Evolutionary conservation across 768 basidiomycete genomes (phyloP).

Genomic region (Lentinula detonsa): DNA sequence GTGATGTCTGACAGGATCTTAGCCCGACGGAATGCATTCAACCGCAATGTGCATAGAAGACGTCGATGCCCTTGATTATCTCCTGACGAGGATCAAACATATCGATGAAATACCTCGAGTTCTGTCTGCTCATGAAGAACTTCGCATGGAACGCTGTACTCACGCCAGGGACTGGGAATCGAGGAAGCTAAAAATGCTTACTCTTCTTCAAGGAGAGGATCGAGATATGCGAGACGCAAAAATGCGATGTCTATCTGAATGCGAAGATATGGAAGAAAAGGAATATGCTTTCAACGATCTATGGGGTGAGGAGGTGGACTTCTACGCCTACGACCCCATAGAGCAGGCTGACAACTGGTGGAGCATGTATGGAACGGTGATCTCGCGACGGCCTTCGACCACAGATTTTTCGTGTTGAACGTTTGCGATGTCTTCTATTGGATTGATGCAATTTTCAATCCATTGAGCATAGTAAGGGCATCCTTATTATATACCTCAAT

Average conservation of each 20-base stretch:
- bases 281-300: constrained; percentile 36
- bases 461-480: no score
- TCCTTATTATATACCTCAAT: not conserved
- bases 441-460: no score
- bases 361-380: constrained; percentile 38
- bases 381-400: constrained; percentile 12
- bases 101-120: constrained; percentile 44
- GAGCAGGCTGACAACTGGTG: constrained; percentile 64
- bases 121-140: constrained; percentile 51
- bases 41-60: constrained; percentile 55
- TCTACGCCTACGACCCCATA: constrained; percentile 46
- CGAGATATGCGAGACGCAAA: constrained; percentile 39
- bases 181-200: constrained; percentile 38
- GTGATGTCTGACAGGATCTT: not conserved
- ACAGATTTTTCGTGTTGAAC: no score
- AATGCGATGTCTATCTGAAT: constrained; percentile 27
- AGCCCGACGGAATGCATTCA: constrained; percentile 53
- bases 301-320: constrained; percentile 47
- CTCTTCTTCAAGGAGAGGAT: constrained; percentile 34
- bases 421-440: not conserved
- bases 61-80: constrained; percentile 49
- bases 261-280: constrained; percentile 35
- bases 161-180: constrained; percentile 39
- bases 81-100: constrained; percentile 48
- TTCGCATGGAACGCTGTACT: constrained; percentile 46